These are phyloP conservation scores for Coemansia sp. DNA, from an alignment of 192 early-diverging fungal genomes.

Conservation along the genomic window DNA sequence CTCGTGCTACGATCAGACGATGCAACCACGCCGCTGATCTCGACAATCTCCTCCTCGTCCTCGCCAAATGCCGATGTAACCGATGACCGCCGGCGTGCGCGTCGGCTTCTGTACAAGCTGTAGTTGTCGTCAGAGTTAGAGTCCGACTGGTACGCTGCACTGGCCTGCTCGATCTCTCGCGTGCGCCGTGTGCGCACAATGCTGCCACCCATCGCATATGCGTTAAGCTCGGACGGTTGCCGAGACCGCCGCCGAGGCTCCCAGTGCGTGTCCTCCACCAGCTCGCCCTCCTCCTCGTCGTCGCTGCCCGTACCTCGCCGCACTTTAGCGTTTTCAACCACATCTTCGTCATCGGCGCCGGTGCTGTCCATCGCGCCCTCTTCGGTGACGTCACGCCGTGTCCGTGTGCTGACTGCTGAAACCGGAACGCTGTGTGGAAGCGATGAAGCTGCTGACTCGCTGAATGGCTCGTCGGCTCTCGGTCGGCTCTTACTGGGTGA, in stretches of 20 bases:
- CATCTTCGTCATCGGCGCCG: not conserved
- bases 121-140: conserved; percentile 12
- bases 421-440: conserved; percentile 5
- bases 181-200: conserved; percentile 41
- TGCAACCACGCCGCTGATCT: conserved; percentile 35
- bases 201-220: conserved; percentile 46
- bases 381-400: conserved; percentile 3
- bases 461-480: not conserved
- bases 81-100: conserved; percentile 2
- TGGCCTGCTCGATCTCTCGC: conserved; percentile 16
- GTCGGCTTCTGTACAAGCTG: not conserved
- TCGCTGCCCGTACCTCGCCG: not conserved
- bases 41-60: conserved; percentile 43
- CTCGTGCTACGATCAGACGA: conserved; percentile 6
- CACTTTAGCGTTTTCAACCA: not conserved
- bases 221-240: conserved; percentile 26
- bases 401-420: conserved; percentile 6
- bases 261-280: conserved; percentile 39
- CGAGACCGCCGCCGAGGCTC: conserved; percentile 30
- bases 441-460: not conserved
- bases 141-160: conserved; percentile 11
- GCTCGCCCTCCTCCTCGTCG: conserved; percentile 47
- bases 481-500: conserved; percentile 1
- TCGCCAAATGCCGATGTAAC: conserved; percentile 4
- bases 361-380: conserved; percentile 4